phyloP scores from a whole-genome alignment of 352 stramenopile species.

The Phytophthora sp. region DNA sequence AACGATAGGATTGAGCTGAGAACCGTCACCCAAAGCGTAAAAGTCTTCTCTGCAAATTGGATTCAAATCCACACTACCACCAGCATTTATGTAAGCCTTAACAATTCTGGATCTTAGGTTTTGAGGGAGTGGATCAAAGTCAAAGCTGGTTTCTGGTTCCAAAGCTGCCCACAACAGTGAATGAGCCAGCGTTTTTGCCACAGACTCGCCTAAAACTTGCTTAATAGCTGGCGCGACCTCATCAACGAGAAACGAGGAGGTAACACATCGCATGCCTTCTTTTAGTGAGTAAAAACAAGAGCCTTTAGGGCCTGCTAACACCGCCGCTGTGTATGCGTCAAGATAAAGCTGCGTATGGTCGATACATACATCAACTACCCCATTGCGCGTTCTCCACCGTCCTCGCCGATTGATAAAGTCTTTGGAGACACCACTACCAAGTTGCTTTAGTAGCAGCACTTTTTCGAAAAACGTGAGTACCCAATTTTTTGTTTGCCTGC shows the following conservation, averaged over 20 bases:
- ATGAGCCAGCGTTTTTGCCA: neutral
- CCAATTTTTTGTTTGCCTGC: constrained; percentile 1
- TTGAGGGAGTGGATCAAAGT: neutral
- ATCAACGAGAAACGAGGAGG: constrained; percentile 2
- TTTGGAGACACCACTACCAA: constrained; percentile 14
- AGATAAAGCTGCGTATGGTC: constrained; percentile 10
- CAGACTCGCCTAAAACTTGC: constrained; percentile 1
- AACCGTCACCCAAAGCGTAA: constrained; percentile 2
- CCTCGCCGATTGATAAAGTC: constrained; percentile 12
- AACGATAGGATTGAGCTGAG: constrained; percentile 1
- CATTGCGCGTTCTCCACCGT: constrained; percentile 14
- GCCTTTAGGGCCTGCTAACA: constrained; percentile 8
- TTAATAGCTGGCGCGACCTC: constrained; percentile 3
- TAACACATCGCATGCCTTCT: neutral
- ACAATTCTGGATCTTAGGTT: constrained; percentile 9
- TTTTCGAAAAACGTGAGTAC: constrained; percentile 6
- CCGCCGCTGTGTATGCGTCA: constrained; percentile 2
- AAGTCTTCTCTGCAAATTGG: constrained; percentile 1
- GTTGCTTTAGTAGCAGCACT: constrained; percentile 9
- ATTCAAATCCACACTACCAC: neutral
- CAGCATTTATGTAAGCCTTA: neutral
- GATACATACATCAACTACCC: constrained; percentile 9
- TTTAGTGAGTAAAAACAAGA: constrained; percentile 23
- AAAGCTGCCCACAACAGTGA: neutral
- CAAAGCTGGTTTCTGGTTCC: neutral